phyloP scores from a whole-genome alignment of 768 basidiomycete species.

The Psilocybe cyanescens region DNA sequence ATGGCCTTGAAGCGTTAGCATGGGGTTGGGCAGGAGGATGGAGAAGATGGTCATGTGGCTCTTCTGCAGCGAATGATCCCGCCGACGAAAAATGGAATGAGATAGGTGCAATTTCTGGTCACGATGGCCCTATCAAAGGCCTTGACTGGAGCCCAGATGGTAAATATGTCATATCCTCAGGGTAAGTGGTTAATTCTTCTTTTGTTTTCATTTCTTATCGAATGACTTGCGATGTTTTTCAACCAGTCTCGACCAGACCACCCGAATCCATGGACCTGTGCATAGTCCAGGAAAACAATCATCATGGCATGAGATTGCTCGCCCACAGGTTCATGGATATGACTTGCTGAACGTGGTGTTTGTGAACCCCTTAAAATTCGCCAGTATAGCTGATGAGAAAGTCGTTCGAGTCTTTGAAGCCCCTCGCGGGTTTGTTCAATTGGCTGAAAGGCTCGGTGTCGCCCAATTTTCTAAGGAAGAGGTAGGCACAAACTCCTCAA shows the following conservation, averaged over 20 bases:
- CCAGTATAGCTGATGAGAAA: slow-evolving; percentile 95
- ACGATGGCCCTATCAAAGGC: slow-evolving; percentile 77
- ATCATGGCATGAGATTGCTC: slow-evolving; percentile 84
- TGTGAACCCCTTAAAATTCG: slow-evolving; percentile 76
- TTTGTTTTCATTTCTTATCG: slow-evolving; percentile 10
- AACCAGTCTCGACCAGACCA: slow-evolving; percentile 81
- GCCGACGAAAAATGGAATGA: slow-evolving; percentile 69
- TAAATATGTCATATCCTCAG: slow-evolving; percentile 83
- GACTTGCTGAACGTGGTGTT: slow-evolving; percentile 84
- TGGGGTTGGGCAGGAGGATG: slow-evolving; percentile 97
- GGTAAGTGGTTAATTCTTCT: slow-evolving; percentile 50
- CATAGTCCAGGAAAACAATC: slow-evolving; percentile 3
- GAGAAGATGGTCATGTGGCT: slow-evolving; percentile 75
- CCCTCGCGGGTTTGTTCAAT: slow-evolving; percentile 75
- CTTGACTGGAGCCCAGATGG: slow-evolving; percentile 88
- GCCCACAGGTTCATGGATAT: slow-evolving; percentile 98
- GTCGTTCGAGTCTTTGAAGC: slow-evolving; percentile 94
- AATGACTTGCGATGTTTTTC: slow-evolving; percentile 27
- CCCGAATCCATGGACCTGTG: slow-evolving; percentile 79
- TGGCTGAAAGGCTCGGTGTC: slow-evolving; percentile 54
- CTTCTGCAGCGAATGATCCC: slow-evolving; percentile 17
- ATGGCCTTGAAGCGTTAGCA: slow-evolving; percentile 69
- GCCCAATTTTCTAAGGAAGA: slow-evolving; percentile 51
- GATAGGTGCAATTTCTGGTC: slow-evolving; percentile 81
- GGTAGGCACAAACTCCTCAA: slow-evolving; percentile 36